Evolutionary conservation across 176 grass and related monocot species (phyloP), one percentile per base, ranked within the genome.

Genomic region (Elaeis guineensis): DNA sequence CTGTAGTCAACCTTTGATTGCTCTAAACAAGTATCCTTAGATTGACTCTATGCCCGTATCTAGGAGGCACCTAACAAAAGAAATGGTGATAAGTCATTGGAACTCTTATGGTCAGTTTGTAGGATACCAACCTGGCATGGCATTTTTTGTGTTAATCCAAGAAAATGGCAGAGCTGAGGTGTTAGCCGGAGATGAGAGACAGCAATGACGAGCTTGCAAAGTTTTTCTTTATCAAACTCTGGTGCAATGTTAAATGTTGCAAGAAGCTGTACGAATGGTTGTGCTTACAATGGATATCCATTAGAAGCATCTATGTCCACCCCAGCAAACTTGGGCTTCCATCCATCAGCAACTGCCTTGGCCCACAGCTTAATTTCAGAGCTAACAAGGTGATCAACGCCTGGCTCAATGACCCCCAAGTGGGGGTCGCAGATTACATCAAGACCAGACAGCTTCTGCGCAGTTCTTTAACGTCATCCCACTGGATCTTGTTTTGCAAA

Each of bases 61-160:
- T 72, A 73, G 29, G 5, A 19, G 24, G 35, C 51, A 81, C 57
- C 74, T 61, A 58, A 63, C 22, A 61, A 77, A 75, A 59, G 52
- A 11, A 51, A 23, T n/a, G 49, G 29, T 16, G 7, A 50, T 51
- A 73, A 95, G 73, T 65, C 52, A 69, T 74, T 73, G 73, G 72
- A 83, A 79, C 44, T 16, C 71, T 75, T 59, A 50, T 21, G 48
- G 72, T 62, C 78, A 79, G 75, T 83, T 79, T 66, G 22, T 55
- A 56, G 62, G 58, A 85, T 89, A 83, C 82, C 75, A 89, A 95
- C 90, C 90, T n/a, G n/a, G n/a, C n/a, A n/a, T 95, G 90, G 76
- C 62, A 89, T 73, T 95, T 56, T 85, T 60, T 89, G 83, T 71
- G 63, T 51, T 52, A 95, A 75, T 72, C 82, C 82, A 80, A 86